These are phyloP conservation scores for Loxodes magnus DNA, from an alignment of 73 alveolate genomes.

Conservation along the genomic window DNA sequence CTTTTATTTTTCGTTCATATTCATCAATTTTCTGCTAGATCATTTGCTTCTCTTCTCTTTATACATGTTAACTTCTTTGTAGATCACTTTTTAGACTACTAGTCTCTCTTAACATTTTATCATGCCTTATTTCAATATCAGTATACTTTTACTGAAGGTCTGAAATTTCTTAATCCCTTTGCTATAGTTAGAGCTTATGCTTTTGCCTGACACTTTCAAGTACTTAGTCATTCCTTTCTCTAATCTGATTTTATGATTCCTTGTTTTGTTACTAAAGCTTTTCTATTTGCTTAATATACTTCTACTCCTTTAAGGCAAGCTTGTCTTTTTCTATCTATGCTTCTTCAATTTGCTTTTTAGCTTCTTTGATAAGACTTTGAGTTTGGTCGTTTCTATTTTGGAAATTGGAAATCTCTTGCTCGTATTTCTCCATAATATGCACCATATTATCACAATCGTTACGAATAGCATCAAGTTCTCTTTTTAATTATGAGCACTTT, in stretches of 20 bases:
- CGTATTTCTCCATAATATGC: conserved; percentile 35
- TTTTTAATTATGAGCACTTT: conserved; percentile 2
- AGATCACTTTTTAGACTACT: conserved; percentile 18
- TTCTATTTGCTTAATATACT: conserved; percentile 28
- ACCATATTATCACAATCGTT: conserved; percentile 31
- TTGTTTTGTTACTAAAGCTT: conserved; percentile 34
- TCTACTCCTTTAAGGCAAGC: conserved; percentile 36
- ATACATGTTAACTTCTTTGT: conserved; percentile 9
- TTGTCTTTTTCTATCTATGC: conserved; percentile 41
- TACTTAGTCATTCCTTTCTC: conserved; percentile 27
- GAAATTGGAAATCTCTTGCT: conserved; percentile 24
- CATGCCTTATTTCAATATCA: neutral
- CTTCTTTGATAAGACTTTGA: conserved; percentile 16
- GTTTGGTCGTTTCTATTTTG: conserved; percentile 36
- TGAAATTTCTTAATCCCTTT: conserved; percentile 41
- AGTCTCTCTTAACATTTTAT: conserved; percentile 15
- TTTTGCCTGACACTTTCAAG: conserved; percentile 31
- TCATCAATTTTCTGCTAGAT: conserved; percentile 21
- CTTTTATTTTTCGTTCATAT: conserved; percentile 22
- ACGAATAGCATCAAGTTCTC: conserved; percentile 24
- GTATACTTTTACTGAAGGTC: conserved; percentile 19
- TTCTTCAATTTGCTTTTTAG: conserved; percentile 44
- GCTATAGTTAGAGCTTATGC: conserved; percentile 20
- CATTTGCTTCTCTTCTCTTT: conserved; percentile 20
- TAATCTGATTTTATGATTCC: conserved; percentile 20